Evolutionary conservation across 805 yeast species (phyloP), one percentile per base, ranked within the genome.

Genomic region (Saccharomycopsis babjevae): DNA sequence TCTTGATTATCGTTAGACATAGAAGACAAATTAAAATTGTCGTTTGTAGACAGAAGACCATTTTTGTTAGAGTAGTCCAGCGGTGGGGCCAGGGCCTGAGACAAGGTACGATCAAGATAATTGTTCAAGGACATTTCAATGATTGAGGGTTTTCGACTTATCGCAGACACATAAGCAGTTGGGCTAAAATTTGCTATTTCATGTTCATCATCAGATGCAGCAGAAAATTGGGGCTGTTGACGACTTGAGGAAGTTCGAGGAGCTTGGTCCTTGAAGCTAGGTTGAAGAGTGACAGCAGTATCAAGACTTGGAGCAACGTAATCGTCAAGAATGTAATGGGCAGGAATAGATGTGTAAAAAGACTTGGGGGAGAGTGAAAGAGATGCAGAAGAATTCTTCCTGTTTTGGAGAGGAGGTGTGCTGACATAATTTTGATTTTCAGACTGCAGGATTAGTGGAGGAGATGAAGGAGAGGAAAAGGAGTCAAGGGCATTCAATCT

Each of bases 241-340:
- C 22, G 52, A 46, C 3, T 22, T 22, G 52, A 11, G 16, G 8
- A 8, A 8, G 16, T 22, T 25, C 28, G 30, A 20, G 25, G 52
- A 10, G 52, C 52, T 46, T 46, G 52, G 13, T 46, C 52, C 6
- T 22, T 46, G 6, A 11, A 46, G n/a, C 52, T 46, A 22, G 52
- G 52, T 22, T 46, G 52, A n/a, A 52, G 40, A 52, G 56, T 52
- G 7, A 58, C 57, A 15, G 63, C 64, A 16, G 59, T 18, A 40
- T 63, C 65, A 11, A 63, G 50, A 13, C 52, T 63, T 5, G 65
- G 65, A 5, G 63, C 54, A 15, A 63, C 52, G 36, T 57, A 63
- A 50, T 63, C 65, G n/a, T 63, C 65, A 10, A 63, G 46, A 10
- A 42, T 46, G 43, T 61, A 63, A 42, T 63, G 65, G 16, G 42